Evolutionary conservation across 148 eudicot species (phyloP), one percentile per base, ranked within the genome.

Genomic region (Vaccinium vitisidaea): DNA sequence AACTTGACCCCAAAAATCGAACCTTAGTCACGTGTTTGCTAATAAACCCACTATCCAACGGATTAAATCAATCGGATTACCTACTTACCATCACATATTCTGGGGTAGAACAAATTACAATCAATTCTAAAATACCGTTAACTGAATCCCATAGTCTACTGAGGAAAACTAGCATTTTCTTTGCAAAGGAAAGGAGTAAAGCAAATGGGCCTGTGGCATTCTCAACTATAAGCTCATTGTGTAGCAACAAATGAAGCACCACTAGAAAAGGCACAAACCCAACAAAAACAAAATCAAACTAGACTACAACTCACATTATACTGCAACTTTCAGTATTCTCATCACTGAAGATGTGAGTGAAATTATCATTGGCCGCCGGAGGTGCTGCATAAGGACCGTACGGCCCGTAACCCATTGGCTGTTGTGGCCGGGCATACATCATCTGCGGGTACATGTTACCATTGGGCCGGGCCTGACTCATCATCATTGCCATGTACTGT

Each of bases 321-420:
- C 90, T 92, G 82, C 98, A 95, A 85, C 98, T 92, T 27, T 78
- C 76, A 4, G 98, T 90, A 85, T 95, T 95, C 85, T 95, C 98
- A 85, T 95, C 98, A 87, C 92, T 95, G 85, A 95, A 95, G 30
- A 90, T 84, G 79, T 94, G 92, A 19, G 98, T 91, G 78, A 83
- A 86, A 27, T 90, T 88, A 69, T 94, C 98, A 32, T 82, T 94
- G 71, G 84, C 84, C 6, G 69, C 88, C 21, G 90, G 91, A 61
- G 93, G 92, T 0, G 88, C 88, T 83, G 84, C 27, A 8, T 0
- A 43, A 5, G 92, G 93, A 15, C 74, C 74, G 5, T 69, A 69
- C 8, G 91, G 88, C 19, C 92, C 93, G 39, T 94, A 94, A n/a
- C 83, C 81, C 59, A 88, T 88, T 4, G 90, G 89, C 70, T 86